Percentiles rank a stretch among this genome's conserved stretches.
Conservation (phyloP, 1,284 basidiomycete genomes). For the Apiotrichum mycotoxinovorans region DNA sequence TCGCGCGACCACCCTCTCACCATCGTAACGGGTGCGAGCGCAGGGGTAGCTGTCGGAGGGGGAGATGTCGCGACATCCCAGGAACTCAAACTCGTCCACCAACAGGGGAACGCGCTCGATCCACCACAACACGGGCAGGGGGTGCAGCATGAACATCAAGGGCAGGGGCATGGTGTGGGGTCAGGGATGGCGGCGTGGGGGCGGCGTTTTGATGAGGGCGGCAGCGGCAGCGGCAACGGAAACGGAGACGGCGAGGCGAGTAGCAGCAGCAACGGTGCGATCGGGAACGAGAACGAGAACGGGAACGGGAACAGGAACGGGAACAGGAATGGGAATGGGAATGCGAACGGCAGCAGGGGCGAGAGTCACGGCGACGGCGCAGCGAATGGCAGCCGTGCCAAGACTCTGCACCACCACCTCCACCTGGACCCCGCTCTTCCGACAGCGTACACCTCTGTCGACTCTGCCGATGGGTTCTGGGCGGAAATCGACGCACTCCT, state of each 20-base stretch:
- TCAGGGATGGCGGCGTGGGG: not conserved
- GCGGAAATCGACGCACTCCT: constrained; percentile 82
- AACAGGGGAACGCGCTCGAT: too few species aligned
- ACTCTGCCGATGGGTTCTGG: constrained; percentile 6
- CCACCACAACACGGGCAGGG: too few species aligned
- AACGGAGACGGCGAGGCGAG: not conserved
- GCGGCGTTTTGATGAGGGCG: not conserved
- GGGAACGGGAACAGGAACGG: not conserved
- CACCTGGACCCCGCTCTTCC: not conserved
- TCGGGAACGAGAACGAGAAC: not conserved
- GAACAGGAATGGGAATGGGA: not conserved
- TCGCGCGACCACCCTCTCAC: constrained; percentile 6
- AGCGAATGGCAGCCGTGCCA: not conserved
- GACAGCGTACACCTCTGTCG: not conserved
- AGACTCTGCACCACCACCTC: not conserved
- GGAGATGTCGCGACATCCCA: too few species aligned
- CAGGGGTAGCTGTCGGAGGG: not conserved
- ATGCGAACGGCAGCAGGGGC: not conserved
- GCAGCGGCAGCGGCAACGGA: not conserved
- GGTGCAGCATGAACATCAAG: too few species aligned
- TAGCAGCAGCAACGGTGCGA: not conserved
- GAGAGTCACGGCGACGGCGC: not conserved
- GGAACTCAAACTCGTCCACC: too few species aligned
- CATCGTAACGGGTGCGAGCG: not conserved
- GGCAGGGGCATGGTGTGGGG: not conserved